Base-by-base conservation (phyloP, 164 flowering plant genomes). In the Brasenia schreberi region DNA sequence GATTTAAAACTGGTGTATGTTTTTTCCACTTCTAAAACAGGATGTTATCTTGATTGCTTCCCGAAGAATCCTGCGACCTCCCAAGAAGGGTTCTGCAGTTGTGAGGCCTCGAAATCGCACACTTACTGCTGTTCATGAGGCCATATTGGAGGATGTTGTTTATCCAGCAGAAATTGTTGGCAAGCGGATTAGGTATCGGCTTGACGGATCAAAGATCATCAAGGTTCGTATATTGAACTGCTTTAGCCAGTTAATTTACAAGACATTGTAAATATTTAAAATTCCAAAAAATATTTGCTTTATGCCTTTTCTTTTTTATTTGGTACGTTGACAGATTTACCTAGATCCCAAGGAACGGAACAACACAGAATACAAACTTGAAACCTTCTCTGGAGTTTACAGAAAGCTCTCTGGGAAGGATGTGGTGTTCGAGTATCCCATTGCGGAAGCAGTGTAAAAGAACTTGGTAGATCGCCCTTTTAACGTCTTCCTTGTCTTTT, bases 151-250 rank as follows among this genome's bases (percentile, higher is more conserved):
- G 78, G 96, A 91, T 76, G 69, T 91, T 63, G 96, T 87, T 0
- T 75, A 80, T 19, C 97, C 96, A 66, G 94, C 97, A 56, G 97
- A 91, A 69, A 87, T 89, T 79, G 96, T 91, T 66, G 96, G 97
- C 65, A 91, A 91, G 76, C 88, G 92, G 0, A 68, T 77, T 39
- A 83, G 89, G 79, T 91, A 87, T 72, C 70, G 87, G 3, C 43
- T 87, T 69, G 97, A 89, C 75, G 96, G 92, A 19, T 81, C 96
- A 6, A 91, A 87, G 77, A 85, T 84, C 52, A 85, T 90, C 73
- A 90, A 90, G 93, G 93, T 90, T 56, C 1, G 23, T 33, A 52
- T 4, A 1, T 49, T 0, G 10, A 9, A 0, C 39, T 1, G 39
- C 39, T 49, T 9, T 14, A 49, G 56, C 56, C 16, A 3, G 56